phyloP scores from a whole-genome alignment of 371 early-diverging fungal species.

The Mucor racemosus region DNA sequence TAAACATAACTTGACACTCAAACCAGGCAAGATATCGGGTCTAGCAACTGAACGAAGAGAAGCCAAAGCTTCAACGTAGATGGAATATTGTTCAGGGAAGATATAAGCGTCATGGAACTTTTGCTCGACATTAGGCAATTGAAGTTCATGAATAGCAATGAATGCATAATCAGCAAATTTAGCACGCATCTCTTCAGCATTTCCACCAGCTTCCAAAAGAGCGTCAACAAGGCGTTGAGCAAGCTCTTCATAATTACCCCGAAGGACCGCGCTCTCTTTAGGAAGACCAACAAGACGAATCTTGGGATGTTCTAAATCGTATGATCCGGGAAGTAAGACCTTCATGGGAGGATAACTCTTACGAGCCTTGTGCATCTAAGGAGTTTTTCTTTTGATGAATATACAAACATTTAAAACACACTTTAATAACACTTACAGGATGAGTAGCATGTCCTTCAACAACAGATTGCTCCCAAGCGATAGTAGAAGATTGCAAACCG shows the following conservation, averaged over 20 bases:
- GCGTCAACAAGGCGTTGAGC: constrained; percentile 39
- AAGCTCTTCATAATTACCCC: constrained; percentile 58
- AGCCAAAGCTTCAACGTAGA: constrained; percentile 62
- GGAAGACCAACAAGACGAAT: constrained; percentile 64
- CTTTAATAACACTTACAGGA: constrained; percentile 56
- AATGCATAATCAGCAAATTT: constrained; percentile 31
- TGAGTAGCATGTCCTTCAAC: constrained; percentile 83
- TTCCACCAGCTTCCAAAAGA: constrained; percentile 27
- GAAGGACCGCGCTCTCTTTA: constrained; percentile 42
- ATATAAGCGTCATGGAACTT: constrained; percentile 54
- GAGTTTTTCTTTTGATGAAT: too few relatives aligned
- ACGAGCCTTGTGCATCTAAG: constrained; percentile 74
- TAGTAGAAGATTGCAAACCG: constrained; percentile 45
- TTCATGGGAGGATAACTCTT: constrained; percentile 64
- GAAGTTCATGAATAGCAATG: constrained; percentile 71
- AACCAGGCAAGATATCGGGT: constrained; percentile 45
- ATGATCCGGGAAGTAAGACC: constrained; percentile 48
- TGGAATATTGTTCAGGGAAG: constrained; percentile 40
- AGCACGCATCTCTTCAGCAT: constrained; percentile 14
- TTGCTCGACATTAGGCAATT: constrained; percentile 63
- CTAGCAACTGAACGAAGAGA: constrained; percentile 71
- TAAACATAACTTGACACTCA: constrained; percentile 66
- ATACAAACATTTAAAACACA: background rate
- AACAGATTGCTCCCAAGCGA: constrained; percentile 79
- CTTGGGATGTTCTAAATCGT: constrained; percentile 49